Conservation (phyloP, 2,329 filamentous ascomycete species). For the Taxawa tesnikishii region DNA sequence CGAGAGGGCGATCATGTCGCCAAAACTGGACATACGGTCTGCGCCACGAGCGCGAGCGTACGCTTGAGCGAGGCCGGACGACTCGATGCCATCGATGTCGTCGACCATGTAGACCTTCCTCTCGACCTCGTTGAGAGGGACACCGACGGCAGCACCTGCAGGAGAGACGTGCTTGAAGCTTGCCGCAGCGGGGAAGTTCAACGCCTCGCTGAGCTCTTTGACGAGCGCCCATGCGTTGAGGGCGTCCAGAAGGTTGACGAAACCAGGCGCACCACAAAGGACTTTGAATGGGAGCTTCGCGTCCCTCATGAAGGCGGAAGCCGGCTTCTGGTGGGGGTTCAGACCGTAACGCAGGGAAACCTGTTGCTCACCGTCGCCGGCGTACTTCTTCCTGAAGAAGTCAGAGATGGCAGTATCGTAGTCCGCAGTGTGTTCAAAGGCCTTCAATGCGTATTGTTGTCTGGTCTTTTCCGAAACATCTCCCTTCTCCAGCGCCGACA, state of each 20-base stretch:
- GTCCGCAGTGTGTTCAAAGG: constrained; percentile 94
- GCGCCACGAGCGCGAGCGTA: constrained; percentile 92
- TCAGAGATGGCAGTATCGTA: constrained; percentile 91
- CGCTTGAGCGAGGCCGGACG: constrained; percentile 77
- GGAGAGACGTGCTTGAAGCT: constrained; percentile 99
- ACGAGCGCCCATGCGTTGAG: constrained; percentile 96
- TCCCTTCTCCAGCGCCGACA: constrained; percentile 76
- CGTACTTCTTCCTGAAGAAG: constrained; percentile 97
- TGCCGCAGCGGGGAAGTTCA: constrained; percentile 79
- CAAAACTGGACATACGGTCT: constrained; percentile 97
- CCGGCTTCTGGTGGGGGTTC: constrained; percentile 97
- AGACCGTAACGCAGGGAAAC: constrained; percentile 82
- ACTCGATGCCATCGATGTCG: constrained; percentile 80
- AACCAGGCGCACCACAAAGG: constrained; percentile 77
- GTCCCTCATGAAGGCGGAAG: constrained; percentile 65
- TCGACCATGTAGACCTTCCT: constrained; percentile 98
- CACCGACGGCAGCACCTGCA: constrained; percentile 86
- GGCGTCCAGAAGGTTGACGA: constrained; percentile 93
- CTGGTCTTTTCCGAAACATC: constrained; percentile 77
- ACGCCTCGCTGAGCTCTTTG: constrained; percentile 84
- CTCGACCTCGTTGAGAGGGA: constrained; percentile 75
- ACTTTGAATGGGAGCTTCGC: constrained; percentile 87
- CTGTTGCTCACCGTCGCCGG: constrained; percentile 71
- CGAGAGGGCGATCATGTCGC: constrained; percentile 88
- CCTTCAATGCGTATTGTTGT: constrained; percentile 87